phyloP scores from a whole-genome alignment of 2,329 filamentous ascomycete genomes.

The Calcarisporium arbuscula region DNA sequence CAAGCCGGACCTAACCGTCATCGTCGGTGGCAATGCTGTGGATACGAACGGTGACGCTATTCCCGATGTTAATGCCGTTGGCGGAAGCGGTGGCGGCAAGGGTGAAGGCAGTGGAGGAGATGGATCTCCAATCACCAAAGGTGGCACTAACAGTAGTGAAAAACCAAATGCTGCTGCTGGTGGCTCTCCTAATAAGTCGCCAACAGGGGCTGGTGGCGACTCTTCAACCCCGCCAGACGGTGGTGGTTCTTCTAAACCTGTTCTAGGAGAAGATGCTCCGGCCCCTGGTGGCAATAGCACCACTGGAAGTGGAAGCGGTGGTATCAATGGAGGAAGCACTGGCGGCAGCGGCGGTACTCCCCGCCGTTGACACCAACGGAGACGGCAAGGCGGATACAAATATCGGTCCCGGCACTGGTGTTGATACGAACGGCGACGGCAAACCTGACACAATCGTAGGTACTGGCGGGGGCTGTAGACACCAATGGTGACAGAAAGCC shows the following conservation, averaged over 20 bases:
- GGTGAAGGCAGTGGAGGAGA: not conserved
- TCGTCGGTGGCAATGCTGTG: not conserved
- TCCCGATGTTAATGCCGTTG: not conserved
- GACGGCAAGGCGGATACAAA: not conserved
- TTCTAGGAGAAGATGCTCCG: no score
- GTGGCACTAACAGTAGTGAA: constrained; percentile 1
- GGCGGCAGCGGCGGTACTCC: no score
- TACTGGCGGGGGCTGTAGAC: not conserved
- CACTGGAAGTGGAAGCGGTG: not conserved
- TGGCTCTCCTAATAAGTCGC: no score
- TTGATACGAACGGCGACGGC: not conserved
- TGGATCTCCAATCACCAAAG: no score
- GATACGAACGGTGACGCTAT: constrained; percentile 1
- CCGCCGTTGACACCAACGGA: constrained; percentile 2
- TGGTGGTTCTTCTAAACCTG: not conserved
- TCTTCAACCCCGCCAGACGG: not conserved
- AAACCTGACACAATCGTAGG: not conserved
- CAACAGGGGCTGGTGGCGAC: not conserved
- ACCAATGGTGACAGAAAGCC: constrained; percentile 2
- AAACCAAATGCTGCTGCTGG: not conserved
- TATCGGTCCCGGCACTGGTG: not conserved
- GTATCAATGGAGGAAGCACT: not conserved
- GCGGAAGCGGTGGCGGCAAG: not conserved
- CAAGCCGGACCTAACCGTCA: not conserved
- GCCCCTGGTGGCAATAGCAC: not conserved